phyloP scores from a whole-genome alignment of 1,284 basidiomycete species.

The Leccinum subrobustum region DNA sequence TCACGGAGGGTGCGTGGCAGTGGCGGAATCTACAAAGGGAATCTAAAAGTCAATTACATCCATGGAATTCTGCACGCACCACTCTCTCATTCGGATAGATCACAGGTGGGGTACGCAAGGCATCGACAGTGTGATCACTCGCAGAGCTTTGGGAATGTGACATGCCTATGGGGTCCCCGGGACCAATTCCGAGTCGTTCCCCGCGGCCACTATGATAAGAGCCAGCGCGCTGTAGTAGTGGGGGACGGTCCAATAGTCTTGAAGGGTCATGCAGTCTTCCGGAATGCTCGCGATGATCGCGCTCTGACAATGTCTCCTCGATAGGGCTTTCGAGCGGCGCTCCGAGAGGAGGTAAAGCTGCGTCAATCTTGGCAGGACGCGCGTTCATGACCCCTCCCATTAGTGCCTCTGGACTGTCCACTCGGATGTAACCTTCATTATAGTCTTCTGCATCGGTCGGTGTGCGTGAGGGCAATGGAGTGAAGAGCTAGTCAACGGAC shows the following conservation, averaged over 20 bases:
- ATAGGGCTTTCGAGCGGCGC: slow-evolving; percentile 15
- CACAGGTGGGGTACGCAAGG: slow-evolving; percentile 21
- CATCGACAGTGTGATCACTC: slow-evolving; percentile 35
- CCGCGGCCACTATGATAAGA: slow-evolving; percentile 26
- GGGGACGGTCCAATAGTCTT: slow-evolving; percentile 28
- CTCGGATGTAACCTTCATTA: slow-evolving; percentile 32
- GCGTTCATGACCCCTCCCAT: slow-evolving; percentile 35
- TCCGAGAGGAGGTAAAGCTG: slow-evolving; percentile 26
- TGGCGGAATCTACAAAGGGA: slow-evolving; percentile 27
- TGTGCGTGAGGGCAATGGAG: slow-evolving; percentile 33
- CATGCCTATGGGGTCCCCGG: slow-evolving; percentile 29
- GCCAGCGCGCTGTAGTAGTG: slow-evolving; percentile 18
- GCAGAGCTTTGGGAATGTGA: slow-evolving; percentile 19
- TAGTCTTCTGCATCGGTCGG: slow-evolving; percentile 35
- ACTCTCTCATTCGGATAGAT: slow-evolving; percentile 29
- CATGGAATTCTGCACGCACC: slow-evolving; percentile 16
- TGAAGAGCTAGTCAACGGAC: slow-evolving; percentile 27
- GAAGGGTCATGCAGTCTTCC: slow-evolving; percentile 18
- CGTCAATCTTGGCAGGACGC: slow-evolving; percentile 28
- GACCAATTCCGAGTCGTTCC: slow-evolving; percentile 13
- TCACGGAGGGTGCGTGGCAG: slow-evolving; percentile 24
- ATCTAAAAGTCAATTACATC: slow-evolving; percentile 1
- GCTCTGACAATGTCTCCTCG: slow-evolving; percentile 30
- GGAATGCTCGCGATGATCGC: slow-evolving; percentile 21
- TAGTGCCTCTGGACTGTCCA: slow-evolving; percentile 33